These are phyloP conservation scores for Salvia miltiorrhiza DNA, from an alignment of 257 asterid species.

Conservation along the genomic window DNA sequence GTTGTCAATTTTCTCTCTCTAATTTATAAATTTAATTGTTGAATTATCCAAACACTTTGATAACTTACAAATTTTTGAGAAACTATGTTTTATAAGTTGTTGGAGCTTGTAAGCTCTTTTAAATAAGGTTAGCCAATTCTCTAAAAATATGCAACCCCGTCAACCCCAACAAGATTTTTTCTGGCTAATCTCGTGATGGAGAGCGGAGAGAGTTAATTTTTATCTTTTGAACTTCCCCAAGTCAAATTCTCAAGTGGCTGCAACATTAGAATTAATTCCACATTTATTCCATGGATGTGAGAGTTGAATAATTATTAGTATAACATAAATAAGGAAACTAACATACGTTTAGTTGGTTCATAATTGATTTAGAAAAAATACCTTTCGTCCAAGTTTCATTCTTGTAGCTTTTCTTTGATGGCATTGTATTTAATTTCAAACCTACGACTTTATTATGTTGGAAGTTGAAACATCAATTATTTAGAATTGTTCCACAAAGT, in stretches of 20 bases:
- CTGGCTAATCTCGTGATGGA: too few relatives aligned
- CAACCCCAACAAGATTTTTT: too few relatives aligned
- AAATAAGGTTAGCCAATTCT: too few relatives aligned
- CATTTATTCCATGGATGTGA: constrained; percentile 2
- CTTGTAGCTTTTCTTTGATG: constrained; percentile 7
- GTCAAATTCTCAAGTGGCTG: constrained; percentile 19
- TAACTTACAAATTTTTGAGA: too few relatives aligned
- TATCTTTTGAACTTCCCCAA: constrained; percentile 20
- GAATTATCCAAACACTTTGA: too few relatives aligned
- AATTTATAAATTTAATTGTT: too few relatives aligned
- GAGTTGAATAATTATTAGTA: background rate
- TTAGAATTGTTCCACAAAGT: constrained; percentile 17
- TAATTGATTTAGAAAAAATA: background rate
- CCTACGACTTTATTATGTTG: constrained; percentile 19
- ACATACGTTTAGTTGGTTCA: constrained; percentile 5
- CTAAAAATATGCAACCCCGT: too few relatives aligned
- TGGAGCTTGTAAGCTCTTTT: too few relatives aligned
- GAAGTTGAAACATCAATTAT: background rate
- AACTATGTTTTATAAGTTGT: too few relatives aligned
- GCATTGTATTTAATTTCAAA: constrained; percentile 9
- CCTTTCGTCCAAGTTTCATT: constrained; percentile 23
- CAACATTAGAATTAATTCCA: background rate
- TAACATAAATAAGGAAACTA: background rate
- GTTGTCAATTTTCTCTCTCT: too few relatives aligned
- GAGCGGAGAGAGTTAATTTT: too few relatives aligned